Evolutionary conservation across 371 early-diverging fungal genomes (phyloP), one percentile per base, ranked within the genome.

Genomic region (Zopfochytrium polystomum): DNA sequence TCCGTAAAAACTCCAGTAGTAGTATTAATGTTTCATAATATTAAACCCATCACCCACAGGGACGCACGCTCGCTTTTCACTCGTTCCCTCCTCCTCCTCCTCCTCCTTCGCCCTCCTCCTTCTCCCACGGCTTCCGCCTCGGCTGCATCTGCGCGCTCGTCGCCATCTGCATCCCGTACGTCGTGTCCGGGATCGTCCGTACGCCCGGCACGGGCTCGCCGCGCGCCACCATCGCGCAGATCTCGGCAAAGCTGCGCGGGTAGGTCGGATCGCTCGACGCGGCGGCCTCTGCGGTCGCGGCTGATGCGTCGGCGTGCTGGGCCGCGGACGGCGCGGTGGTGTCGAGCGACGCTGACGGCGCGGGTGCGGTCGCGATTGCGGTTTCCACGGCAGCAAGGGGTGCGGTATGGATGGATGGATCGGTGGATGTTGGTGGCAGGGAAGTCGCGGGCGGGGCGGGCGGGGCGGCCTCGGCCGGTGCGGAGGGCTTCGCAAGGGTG

Each of bases 161-260:
- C 26, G 60, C 60, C 1, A 58, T 48, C 15, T 20, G 5, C 11
- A 5, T 11, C 22, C 50, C 70, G 46, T 67, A 59, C 42, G 70
- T 34, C 49, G 62, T 66, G 52, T 68, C 52, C 27, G 78, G 78
- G 23, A 77, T 77, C 33, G 65, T 30, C 22, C 54, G 31, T n/a
- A 77, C 72, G n/a, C 78, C 78, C 1, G 78, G 75, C 1, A 77
- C 59, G 13, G 70, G 65, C 45, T 73, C 68, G 3, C 78, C 78
- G 11, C 55, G 49, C 2, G 73, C 65, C 0, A 75, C 70, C 66
- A 76, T 56, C 22, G 64, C 71, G 50, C 71, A 68, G 20, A 77
- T 65, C 43, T 77, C 72, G n/a, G 60, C 58, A 63, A 72, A 68
- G 31, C 68, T 35, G 33, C 55, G 46, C 25, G 68, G 72, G 48